Base-by-base conservation (phyloP, 2,329 filamentous ascomycete genomes). In the Colletotrichum kahawae region DNA sequence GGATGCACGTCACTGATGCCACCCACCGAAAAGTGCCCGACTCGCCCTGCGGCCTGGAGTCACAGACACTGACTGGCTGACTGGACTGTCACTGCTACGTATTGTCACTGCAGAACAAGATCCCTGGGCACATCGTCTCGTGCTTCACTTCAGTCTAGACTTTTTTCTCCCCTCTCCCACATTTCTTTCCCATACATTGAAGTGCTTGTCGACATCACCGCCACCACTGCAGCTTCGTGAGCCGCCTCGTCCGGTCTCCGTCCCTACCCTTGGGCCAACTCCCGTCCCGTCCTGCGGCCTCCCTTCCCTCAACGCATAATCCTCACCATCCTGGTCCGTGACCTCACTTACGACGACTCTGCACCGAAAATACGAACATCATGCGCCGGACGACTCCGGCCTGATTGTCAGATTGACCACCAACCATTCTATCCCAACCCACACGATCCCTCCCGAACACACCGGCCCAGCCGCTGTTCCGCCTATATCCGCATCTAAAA, bases 371-470 rank as follows among this genome's bases (percentile, higher is more conserved):
- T 75, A 62, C 57, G 29, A 73, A 64, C 73, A 73, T 73, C 73
- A 75, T 75, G 73, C 73, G 64, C 73, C 73, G 72, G 56, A 27
- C 69, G 56, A 67, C 69, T 38, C 72, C 72, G 64, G 73, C 27
- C 63, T 75, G 70, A 75, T 59, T n/a, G n/a, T n/a, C n/a, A n/a
- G n/a, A n/a, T n/a, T 43, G 63, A 73, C 63, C 33, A 72, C 62
- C 24, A 48, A 72, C 62, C 31, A 48, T 31, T 38, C 57, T 34
- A 67, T 8, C 63, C 36, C 56, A 59, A 24, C 34, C 16, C 16
- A 21, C 33, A 31, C 31, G 27, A 34, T 36, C 38, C 29, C 43
- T 51, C 43, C 56, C 62, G 56, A 62, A 48, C 4, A 33, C 16
- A 48, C 63, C 63, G 69, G 38, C 43, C 27, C 56, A 21, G 51